Percentiles rank a stretch among this genome's conserved stretches.
phyloP scores from a whole-genome alignment of 768 basidiomycete genomes.

The Auriculariales sp. region DNA sequence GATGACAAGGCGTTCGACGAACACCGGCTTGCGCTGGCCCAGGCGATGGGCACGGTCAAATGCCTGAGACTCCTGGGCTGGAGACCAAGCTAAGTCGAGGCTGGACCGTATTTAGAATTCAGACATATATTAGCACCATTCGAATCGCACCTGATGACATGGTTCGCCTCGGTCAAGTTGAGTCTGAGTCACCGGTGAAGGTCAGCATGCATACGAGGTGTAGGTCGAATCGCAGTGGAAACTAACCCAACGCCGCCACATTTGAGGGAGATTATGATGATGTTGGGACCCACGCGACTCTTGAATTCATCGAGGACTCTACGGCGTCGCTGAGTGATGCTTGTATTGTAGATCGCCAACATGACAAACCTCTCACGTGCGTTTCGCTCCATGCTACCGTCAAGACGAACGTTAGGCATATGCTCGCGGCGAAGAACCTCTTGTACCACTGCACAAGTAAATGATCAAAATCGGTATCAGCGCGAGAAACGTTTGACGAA shows the following conservation, averaged over 20 bases:
- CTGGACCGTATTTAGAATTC: constrained; percentile 15
- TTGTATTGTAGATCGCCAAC: neutral
- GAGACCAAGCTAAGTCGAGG: constrained; percentile 65
- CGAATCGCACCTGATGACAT: constrained; percentile 44
- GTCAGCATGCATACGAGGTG: neutral
- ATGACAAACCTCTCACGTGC: constrained; percentile 26
- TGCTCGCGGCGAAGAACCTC: constrained; percentile 44
- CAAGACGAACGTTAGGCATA: constrained; percentile 44
- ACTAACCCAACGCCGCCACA: constrained; percentile 49
- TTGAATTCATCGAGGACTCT: constrained; percentile 37
- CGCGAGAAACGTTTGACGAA: neutral
- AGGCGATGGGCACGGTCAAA: constrained; percentile 44
- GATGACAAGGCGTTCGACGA: constrained; percentile 52
- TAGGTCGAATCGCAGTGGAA: neutral
- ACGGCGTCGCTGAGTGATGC: neutral
- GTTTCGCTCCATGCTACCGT: constrained; percentile 49
- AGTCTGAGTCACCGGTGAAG: constrained; percentile 18
- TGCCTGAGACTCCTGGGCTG: constrained; percentile 56
- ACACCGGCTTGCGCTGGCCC: constrained; percentile 51
- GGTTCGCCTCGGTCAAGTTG: constrained; percentile 54
- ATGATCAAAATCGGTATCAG: neutral
- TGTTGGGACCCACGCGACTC: constrained; percentile 36
- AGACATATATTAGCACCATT: neutral
- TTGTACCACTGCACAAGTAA: constrained; percentile 23
- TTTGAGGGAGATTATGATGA: constrained; percentile 51